Conservation (phyloP, 2,329 filamentous ascomycete species). For the Salinomyces thailandicus region DNA sequence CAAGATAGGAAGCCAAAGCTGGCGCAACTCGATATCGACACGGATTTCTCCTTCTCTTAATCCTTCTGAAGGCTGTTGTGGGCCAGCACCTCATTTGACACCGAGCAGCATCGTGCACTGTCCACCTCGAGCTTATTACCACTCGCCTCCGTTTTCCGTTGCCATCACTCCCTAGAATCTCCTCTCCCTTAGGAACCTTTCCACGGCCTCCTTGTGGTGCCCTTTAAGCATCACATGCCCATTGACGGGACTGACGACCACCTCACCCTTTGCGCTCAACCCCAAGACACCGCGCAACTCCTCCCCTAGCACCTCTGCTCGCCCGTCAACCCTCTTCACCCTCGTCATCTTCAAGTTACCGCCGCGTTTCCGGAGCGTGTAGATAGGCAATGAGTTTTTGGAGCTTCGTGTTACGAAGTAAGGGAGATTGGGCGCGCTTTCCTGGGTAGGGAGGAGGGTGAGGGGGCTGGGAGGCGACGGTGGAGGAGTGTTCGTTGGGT, state of each 20-base stretch:
- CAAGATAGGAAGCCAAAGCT: too few relatives aligned
- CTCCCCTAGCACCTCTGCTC: conserved; percentile 50
- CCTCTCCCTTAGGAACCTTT: conserved; percentile 26
- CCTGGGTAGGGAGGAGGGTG: conserved; percentile 17
- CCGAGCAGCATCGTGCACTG: too few relatives aligned
- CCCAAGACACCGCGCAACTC: conserved; percentile 52
- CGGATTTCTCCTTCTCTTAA: too few relatives aligned
- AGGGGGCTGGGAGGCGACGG: conserved; percentile 13
- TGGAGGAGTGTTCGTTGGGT: conserved; percentile 16
- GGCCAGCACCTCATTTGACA: too few relatives aligned
- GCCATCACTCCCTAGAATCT: conserved; percentile 20
- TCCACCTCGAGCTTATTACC: too few relatives aligned
- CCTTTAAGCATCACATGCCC: conserved; percentile 62
- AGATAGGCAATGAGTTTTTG: conserved; percentile 64
- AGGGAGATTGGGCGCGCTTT: conserved; percentile 39
- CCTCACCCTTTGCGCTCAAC: conserved; percentile 33
- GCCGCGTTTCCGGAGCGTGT: conserved; percentile 61
- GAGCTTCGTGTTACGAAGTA: conserved; percentile 66
- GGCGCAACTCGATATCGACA: too few relatives aligned
- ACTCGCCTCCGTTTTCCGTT: too few relatives aligned
- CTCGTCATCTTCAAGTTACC: conserved; percentile 65
- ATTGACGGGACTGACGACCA: conserved; percentile 52
- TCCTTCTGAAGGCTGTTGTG: too few relatives aligned
- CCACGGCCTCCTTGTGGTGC: conserved; percentile 23
- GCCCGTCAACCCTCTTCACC: conserved; percentile 70